Evolutionary conservation across 441 rosid genomes (phyloP).

Genomic region (Bruguiera hainesii): DNA sequence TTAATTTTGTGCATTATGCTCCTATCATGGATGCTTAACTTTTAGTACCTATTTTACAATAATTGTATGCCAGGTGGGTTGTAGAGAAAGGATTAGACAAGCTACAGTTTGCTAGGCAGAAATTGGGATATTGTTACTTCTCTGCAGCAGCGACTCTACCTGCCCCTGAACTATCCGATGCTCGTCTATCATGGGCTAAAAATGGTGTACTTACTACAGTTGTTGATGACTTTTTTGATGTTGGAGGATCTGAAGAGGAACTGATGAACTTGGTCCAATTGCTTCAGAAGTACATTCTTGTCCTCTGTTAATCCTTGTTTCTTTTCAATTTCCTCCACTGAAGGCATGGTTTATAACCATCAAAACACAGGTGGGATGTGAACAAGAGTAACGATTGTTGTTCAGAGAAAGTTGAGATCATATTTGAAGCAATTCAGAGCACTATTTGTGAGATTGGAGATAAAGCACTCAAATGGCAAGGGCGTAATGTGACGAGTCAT

Average conservation of each 20-base stretch:
- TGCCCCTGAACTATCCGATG: slow-evolving; percentile 62
- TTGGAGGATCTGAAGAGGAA: slow-evolving; percentile 80
- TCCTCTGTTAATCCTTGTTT: slow-evolving; percentile 7
- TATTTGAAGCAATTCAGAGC: slow-evolving; percentile 61
- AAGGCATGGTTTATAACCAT: slow-evolving; percentile 6
- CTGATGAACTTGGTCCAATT: slow-evolving; percentile 53
- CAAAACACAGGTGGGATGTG: slow-evolving; percentile 59
- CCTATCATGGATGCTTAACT: too few relatives aligned
- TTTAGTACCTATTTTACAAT: too few relatives aligned
- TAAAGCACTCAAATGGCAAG: slow-evolving; percentile 59
- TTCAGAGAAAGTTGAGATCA: slow-evolving; percentile 72
- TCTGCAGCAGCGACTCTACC: slow-evolving; percentile 69
- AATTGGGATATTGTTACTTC: slow-evolving; percentile 73
- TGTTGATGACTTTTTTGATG: slow-evolving; percentile 77
- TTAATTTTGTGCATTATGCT: neutral
- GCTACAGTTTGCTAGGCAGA: slow-evolving; percentile 75
- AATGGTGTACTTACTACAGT: slow-evolving; percentile 78
- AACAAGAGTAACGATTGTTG: slow-evolving; percentile 37
- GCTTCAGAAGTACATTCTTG: slow-evolving; percentile 46
- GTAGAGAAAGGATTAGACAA: slow-evolving; percentile 59
- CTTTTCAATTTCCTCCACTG: slow-evolving; percentile 13
- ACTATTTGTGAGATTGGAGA: slow-evolving; percentile 71
- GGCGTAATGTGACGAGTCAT: slow-evolving; percentile 45
- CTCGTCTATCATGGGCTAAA: slow-evolving; percentile 90
- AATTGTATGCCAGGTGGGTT: slow-evolving; percentile 58